A percentile compares a stretch with the other conserved stretches of the same genome.
phyloP scores from a whole-genome alignment of 176 grass and related monocot genomes.

The Thalia dealbata region DNA sequence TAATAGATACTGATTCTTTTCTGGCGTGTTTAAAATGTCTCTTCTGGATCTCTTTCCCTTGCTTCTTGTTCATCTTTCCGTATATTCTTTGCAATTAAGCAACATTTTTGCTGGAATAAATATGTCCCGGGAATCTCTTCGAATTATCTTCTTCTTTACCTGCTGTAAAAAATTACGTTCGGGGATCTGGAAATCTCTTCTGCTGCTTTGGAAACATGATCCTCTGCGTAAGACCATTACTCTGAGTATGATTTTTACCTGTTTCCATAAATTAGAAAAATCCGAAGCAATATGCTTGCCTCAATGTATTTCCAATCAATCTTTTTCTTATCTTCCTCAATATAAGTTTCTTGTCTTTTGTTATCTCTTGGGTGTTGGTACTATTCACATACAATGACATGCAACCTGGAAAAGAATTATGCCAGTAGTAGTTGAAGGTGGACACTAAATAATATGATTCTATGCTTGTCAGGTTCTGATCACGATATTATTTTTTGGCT shows the following conservation, averaged over 20 bases:
- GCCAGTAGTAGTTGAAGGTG: neutral
- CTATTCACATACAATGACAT: neutral
- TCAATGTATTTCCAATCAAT: neutral
- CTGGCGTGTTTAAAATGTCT: neutral
- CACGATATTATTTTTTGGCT: neutral
- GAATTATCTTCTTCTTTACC: too few relatives aligned
- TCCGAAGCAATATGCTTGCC: too few relatives aligned
- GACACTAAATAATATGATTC: too few relatives aligned
- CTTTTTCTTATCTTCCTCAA: neutral
- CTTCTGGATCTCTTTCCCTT: neutral
- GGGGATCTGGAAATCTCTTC: too few relatives aligned
- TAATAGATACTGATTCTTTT: neutral
- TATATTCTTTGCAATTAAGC: neutral
- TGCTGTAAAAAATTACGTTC: too few relatives aligned
- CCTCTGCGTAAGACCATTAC: too few relatives aligned
- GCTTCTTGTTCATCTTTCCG: neutral
- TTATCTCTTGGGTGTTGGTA: neutral
- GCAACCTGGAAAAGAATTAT: neutral
- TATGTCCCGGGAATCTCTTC: too few relatives aligned
- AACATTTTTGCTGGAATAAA: neutral
- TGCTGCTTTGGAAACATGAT: too few relatives aligned
- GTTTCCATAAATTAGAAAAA: too few relatives aligned
- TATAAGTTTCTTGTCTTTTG: neutral
- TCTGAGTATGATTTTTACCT: too few relatives aligned
- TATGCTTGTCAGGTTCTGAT: neutral